phyloP scores from a whole-genome alignment of 768 basidiomycete species.

The Trametes sanguinea region DNA sequence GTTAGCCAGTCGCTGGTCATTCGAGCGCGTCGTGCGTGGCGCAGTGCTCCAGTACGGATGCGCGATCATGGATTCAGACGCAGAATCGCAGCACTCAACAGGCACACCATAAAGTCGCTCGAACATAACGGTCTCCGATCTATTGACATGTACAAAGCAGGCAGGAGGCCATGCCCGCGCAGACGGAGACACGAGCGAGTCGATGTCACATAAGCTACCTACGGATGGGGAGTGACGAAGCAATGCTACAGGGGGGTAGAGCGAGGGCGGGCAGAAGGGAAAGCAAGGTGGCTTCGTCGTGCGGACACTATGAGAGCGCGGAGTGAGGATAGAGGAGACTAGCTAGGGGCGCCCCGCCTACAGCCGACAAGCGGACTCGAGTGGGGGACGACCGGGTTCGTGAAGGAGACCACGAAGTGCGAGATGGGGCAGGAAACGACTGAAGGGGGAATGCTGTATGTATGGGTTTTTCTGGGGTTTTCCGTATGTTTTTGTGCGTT shows the following conservation, averaged over 20 bases:
- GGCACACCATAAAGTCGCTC: not conserved
- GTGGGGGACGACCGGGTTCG: slow-evolving; percentile 27
- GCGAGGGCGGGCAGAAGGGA: slow-evolving; percentile 4
- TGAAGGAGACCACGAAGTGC: slow-evolving; percentile 32
- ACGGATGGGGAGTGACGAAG: slow-evolving; percentile 21
- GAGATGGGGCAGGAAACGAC: slow-evolving; percentile 23
- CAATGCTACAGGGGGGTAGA: slow-evolving; percentile 14
- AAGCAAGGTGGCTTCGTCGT: slow-evolving; percentile 24
- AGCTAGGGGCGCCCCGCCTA: not conserved
- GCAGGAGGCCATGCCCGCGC: slow-evolving; percentile 13
- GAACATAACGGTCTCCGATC: slow-evolving; percentile 24
- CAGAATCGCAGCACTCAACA: not conserved
- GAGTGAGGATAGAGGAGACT: slow-evolving; percentile 16
- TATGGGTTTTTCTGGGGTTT: slow-evolving; percentile 40
- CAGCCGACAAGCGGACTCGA: slow-evolving; percentile 5
- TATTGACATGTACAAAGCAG: slow-evolving; percentile 23
- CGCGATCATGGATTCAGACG: no score
- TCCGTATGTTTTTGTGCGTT: slow-evolving; percentile 53
- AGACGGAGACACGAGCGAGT: slow-evolving; percentile 22
- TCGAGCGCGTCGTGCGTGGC: no score
- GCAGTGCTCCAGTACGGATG: no score
- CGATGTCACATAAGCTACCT: slow-evolving; percentile 28
- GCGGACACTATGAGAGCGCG: slow-evolving; percentile 8
- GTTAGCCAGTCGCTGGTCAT: no score
- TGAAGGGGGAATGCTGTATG: slow-evolving; percentile 33